Percentiles rank a stretch among this genome's conserved stretches.
These are phyloP conservation scores for Solanum tacnaense DNA, from an alignment of 257 asterid genomes.

Conservation along the genomic window DNA sequence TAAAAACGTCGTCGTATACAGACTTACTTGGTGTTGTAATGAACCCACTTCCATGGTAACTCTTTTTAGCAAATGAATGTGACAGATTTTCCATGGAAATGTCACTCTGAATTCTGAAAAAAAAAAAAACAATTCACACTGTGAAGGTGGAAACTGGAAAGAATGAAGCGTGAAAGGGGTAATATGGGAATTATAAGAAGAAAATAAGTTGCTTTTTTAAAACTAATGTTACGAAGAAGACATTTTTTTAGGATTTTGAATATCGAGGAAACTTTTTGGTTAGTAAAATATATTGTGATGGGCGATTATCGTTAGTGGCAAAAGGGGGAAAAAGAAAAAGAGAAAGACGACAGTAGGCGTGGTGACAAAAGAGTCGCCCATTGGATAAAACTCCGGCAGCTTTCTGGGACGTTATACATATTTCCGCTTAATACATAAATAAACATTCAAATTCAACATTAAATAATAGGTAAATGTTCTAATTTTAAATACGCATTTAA, in stretches of 20 bases:
- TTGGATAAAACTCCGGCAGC: background rate
- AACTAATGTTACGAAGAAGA: background rate
- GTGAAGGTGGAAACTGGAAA: background rate
- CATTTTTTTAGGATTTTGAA: background rate
- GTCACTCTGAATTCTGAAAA: background rate
- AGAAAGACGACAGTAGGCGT: background rate
- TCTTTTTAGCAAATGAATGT: slow-evolving; percentile 47
- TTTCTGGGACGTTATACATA: background rate
- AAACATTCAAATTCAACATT: too few species aligned
- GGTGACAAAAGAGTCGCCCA: background rate
- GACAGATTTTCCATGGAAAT: slow-evolving; percentile 47
- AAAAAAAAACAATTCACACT: background rate
- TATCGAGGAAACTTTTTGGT: background rate
- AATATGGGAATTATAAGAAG: background rate
- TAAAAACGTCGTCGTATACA: slow-evolving; percentile 73
- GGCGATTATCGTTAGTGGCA: background rate
- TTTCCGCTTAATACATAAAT: background rate
- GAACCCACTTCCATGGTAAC: slow-evolving; percentile 35
- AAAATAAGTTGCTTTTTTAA: background rate
- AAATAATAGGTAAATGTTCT: too few species aligned
- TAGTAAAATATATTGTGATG: background rate
- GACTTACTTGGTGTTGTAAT: slow-evolving; percentile 47
- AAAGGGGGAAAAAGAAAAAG: background rate
- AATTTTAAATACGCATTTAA: too few species aligned
- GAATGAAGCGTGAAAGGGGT: background rate